Evolutionary conservation across 1,284 basidiomycete species (phyloP).

Genomic region (Ceratobasidium sp.): DNA sequence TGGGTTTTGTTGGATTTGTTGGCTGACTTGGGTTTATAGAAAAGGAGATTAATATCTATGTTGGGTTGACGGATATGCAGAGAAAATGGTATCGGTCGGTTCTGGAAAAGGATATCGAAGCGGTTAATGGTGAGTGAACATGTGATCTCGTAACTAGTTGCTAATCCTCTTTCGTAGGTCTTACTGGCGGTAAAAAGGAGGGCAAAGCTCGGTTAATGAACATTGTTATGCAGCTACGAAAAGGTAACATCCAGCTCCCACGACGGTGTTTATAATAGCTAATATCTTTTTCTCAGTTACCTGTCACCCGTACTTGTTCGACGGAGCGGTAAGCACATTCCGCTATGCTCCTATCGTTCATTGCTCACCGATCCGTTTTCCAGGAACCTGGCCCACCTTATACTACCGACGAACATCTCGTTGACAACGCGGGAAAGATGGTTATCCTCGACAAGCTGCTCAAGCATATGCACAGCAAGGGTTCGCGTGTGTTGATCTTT

Average conservation of each 20-base stretch:
- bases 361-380: conserved; percentile 9
- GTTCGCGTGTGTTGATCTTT: conserved; percentile 96
- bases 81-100: conserved; percentile 97
- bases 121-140: conserved; percentile 83
- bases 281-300: conserved; percentile 63
- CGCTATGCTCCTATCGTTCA: background rate
- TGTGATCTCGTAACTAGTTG: background rate
- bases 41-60: conserved; percentile 99
- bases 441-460: conserved; percentile 96
- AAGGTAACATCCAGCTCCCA: conserved; percentile 56
- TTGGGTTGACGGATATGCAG: conserved; percentile 98
- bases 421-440: conserved; percentile 98
- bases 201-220: conserved; percentile 98
- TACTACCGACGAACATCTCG: conserved; percentile 97
- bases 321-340: conserved; percentile 75
- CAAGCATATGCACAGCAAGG: conserved; percentile 89
- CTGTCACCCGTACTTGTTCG: conserved; percentile 88
- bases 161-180: conserved; percentile 62
- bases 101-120: conserved; percentile 98
- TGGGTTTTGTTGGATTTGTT: background rate
- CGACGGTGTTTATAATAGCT: background rate
- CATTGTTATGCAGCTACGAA: conserved; percentile 98
- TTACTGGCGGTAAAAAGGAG: conserved; percentile 93
- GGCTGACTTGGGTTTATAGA: conserved; percentile 63
- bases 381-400: conserved; percentile 97